These are phyloP conservation scores for Aquilaria malaccensis DNA, from an alignment of 345 rosid genomes.

Conservation along the genomic window DNA sequence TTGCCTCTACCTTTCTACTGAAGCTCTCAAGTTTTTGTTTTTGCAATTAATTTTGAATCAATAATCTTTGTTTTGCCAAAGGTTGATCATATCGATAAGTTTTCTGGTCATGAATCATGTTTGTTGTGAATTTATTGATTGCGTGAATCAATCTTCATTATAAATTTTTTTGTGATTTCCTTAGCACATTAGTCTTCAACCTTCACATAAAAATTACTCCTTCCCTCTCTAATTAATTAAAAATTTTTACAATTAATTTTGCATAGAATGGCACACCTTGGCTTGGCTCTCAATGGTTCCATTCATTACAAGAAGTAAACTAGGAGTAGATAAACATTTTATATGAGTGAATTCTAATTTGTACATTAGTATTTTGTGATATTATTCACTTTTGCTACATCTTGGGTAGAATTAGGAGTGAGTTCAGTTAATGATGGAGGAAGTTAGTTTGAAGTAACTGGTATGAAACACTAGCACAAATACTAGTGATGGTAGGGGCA, in stretches of 20 bases:
- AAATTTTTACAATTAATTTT: not conserved
- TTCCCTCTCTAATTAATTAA: too few species aligned
- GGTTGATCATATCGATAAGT: constrained; percentile 3
- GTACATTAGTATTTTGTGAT: not conserved
- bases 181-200: too few species aligned
- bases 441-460: not conserved
- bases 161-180: not conserved
- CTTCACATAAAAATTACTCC: too few species aligned
- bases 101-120: not conserved
- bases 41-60: not conserved
- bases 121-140: not conserved
- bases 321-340: not conserved
- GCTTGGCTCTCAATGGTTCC: constrained; percentile 37
- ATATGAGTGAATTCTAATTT: not conserved
- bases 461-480: constrained; percentile 18
- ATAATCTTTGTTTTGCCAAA: not conserved
- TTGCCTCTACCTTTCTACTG: not conserved
- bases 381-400: not conserved
- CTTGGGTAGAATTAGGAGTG: not conserved
- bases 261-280: constrained; percentile 42
- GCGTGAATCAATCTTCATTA: not conserved
- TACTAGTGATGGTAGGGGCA: constrained; percentile 43
- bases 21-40: not conserved
- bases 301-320: constrained; percentile 21
- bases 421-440: not conserved